Conservation (phyloP, 768 basidiomycete genomes). For the Lactarius indigo region DNA sequence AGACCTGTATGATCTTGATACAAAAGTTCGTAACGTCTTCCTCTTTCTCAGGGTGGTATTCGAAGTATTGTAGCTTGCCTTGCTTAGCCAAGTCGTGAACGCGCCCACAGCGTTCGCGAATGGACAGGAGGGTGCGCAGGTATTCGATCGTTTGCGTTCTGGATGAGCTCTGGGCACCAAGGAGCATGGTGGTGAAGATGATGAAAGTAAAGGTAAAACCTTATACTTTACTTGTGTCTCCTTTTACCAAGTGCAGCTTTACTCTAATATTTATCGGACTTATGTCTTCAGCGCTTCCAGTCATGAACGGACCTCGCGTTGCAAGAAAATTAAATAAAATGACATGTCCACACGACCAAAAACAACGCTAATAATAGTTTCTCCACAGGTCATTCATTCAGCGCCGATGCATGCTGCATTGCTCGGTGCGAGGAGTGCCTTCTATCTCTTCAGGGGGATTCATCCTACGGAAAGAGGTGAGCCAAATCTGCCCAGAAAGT, state of each 20-base stretch:
- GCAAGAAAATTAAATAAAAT: conserved; percentile 6
- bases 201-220: conserved; percentile 17
- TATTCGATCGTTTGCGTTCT: conserved; percentile 52
- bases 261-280: not conserved
- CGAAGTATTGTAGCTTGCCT: conserved; percentile 80
- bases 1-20: conserved; percentile 71
- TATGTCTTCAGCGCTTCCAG: not conserved
- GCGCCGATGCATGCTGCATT: conserved; percentile 7
- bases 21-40: conserved; percentile 69
- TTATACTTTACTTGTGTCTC: conserved; percentile 10
- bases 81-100: conserved; percentile 76
- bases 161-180: conserved; percentile 6
- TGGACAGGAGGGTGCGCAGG: conserved; percentile 83
- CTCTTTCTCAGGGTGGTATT: conserved; percentile 78
- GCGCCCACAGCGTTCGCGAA: conserved; percentile 76
- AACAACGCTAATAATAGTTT: not conserved
- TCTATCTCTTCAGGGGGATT: not conserved
- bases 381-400: conserved; percentile 2
- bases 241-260: not conserved
- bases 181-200: conserved; percentile 20
- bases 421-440: not conserved
- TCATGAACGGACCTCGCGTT: not conserved
- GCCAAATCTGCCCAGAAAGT: not conserved
- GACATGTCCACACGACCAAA: conserved; percentile 1
- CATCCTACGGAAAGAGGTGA: conserved; percentile 17